Conservation (phyloP, 1,284 basidiomycete genomes). For the Pulchroboletus neoregius region DNA sequence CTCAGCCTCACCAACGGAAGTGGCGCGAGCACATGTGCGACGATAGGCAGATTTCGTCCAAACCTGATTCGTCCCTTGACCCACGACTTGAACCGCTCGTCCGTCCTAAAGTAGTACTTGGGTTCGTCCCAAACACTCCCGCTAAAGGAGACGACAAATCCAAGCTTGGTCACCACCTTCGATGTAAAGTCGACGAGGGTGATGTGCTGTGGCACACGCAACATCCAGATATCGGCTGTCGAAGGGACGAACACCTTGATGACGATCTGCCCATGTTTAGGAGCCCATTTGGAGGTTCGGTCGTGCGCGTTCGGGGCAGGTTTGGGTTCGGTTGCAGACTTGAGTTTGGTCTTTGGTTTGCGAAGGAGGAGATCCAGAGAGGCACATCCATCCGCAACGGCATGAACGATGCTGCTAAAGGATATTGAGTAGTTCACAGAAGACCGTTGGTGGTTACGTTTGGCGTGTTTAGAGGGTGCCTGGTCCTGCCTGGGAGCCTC, state of each 20-base stretch:
- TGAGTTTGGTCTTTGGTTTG: constrained; percentile 14
- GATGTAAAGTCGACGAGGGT: constrained; percentile 32
- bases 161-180: constrained; percentile 36
- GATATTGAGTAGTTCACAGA: constrained; percentile 18
- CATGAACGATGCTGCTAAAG: constrained; percentile 13
- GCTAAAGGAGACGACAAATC: constrained; percentile 35
- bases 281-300: constrained; percentile 29
- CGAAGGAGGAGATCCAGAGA: constrained; percentile 21
- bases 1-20: constrained; percentile 19
- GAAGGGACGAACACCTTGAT: constrained; percentile 41
- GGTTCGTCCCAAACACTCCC: constrained; percentile 33
- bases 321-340: neutral
- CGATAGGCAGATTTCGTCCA: constrained; percentile 31
- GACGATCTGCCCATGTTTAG: constrained; percentile 35
- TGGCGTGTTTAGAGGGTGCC: neutral
- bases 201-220: constrained; percentile 35
- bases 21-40: constrained; percentile 22
- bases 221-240: constrained; percentile 40
- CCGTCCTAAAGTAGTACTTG: constrained; percentile 27
- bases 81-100: constrained; percentile 27
- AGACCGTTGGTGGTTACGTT: constrained; percentile 14
- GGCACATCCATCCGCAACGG: constrained; percentile 16
- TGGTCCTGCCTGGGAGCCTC: neutral
- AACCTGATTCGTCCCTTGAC: constrained; percentile 26
- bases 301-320: neutral